A percentile compares a stretch with the other conserved stretches of the same genome.
phyloP scores from a whole-genome alignment of 164 flowering plant species.

The Piper longum region DNA sequence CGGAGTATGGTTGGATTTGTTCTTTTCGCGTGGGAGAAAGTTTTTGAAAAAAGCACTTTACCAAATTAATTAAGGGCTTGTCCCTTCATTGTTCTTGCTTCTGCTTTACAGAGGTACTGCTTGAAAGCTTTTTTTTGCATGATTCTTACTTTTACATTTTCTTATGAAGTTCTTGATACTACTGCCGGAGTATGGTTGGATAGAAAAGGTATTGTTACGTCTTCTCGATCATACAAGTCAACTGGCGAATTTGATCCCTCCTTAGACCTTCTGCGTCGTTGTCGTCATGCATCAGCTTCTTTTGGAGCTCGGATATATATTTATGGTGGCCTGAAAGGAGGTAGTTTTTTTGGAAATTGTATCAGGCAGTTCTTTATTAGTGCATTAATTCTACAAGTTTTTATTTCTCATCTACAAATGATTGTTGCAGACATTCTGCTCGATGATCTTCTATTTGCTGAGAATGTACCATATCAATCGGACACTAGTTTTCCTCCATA shows the following conservation, averaged over 20 bases:
- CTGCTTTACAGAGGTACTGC: too few relatives aligned
- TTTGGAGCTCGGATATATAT: constrained; percentile 71
- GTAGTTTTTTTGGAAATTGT: constrained; percentile 20
- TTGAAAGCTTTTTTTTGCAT: neutral
- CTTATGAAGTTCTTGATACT: constrained; percentile 72
- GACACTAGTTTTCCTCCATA: constrained; percentile 34
- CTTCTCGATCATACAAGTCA: constrained; percentile 50
- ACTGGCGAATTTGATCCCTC: constrained; percentile 48
- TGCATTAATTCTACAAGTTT: constrained; percentile 3
- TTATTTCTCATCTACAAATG: neutral
- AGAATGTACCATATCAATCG: constrained; percentile 66
- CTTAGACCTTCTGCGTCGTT: constrained; percentile 82
- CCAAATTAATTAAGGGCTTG: too few relatives aligned
- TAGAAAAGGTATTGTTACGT: constrained; percentile 75
- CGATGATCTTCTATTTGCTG: constrained; percentile 82
- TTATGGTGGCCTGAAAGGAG: constrained; percentile 95
- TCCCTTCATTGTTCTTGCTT: too few relatives aligned
- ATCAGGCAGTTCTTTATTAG: neutral
- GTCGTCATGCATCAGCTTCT: constrained; percentile 97
- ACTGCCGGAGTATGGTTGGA: constrained; percentile 99
- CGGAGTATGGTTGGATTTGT: constrained; percentile 97
- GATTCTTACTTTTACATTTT: constrained; percentile 1
- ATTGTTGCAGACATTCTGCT: constrained; percentile 60
- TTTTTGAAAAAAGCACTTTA: too few relatives aligned
- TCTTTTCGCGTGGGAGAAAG: too few relatives aligned